These are phyloP conservation scores for Narthecium ossifragum DNA, from an alignment of 106 monocot genomes.

Conservation along the genomic window DNA sequence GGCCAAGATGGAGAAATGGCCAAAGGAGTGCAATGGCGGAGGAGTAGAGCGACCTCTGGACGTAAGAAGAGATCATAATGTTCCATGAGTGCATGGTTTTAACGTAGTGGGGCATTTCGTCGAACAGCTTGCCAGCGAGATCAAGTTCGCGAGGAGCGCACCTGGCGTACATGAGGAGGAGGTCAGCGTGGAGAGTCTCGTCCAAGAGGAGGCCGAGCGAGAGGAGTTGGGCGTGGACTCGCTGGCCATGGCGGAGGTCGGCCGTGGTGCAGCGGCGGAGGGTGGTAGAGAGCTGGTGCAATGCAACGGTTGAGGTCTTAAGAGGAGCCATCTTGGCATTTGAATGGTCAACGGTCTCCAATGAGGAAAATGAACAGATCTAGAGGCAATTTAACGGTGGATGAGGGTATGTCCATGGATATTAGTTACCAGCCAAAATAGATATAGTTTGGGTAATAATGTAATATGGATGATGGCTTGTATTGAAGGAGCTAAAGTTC, in stretches of 20 bases:
- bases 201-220: slow-evolving; percentile 27
- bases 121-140: slow-evolving; percentile 39
- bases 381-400: too few species aligned
- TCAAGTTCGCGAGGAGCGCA: slow-evolving; percentile 6
- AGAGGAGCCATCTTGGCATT: too few species aligned
- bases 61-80: slow-evolving; percentile 51
- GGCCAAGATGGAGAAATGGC: slow-evolving; percentile 10
- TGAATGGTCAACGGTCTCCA: too few species aligned
- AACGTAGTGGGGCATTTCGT: slow-evolving; percentile 43
- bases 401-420: too few species aligned
- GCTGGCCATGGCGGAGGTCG: slow-evolving; percentile 23
- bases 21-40: slow-evolving; percentile 20
- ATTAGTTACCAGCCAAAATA: too few species aligned
- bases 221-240: slow-evolving; percentile 39
- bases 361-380: too few species aligned
- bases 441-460: too few species aligned
- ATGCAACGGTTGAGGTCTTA: too few species aligned
- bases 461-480: too few species aligned
- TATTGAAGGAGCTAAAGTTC: too few species aligned
- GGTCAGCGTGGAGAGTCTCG: slow-evolving; percentile 57
- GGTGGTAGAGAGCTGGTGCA: too few species aligned
- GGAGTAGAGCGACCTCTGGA: slow-evolving; percentile 4
- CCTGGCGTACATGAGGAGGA: slow-evolving; percentile 49
- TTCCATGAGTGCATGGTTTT: slow-evolving; percentile 55
- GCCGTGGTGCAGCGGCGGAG: slow-evolving; percentile 13